Conservation (phyloP, 2,329 filamentous ascomycete species). For the Aspergillus melleus region DNA sequence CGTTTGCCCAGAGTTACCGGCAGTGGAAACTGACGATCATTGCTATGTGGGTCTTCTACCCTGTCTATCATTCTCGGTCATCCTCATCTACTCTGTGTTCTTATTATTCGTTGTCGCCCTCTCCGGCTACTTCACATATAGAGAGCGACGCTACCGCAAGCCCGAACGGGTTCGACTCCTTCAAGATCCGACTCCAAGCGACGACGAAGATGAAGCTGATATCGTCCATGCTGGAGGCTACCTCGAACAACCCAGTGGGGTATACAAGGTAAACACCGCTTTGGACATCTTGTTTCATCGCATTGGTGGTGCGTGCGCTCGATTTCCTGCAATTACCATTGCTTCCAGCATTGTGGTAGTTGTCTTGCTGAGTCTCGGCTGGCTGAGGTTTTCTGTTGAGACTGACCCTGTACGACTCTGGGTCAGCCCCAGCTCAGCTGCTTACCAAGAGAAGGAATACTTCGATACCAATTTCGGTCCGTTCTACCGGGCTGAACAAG, state of each 20-base stretch:
- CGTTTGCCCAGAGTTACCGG: conserved; percentile 79
- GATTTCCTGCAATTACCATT: conserved; percentile 84
- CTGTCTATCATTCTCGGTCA: conserved; percentile 89
- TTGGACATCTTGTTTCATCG: conserved; percentile 78
- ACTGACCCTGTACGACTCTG: conserved; percentile 86
- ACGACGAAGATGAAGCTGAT: conserved; percentile 92
- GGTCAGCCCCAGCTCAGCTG: conserved; percentile 92
- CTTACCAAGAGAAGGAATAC: conserved; percentile 89
- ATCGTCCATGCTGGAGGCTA: conserved; percentile 74
- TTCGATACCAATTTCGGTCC: conserved; percentile 93
- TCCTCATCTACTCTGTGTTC: conserved; percentile 79
- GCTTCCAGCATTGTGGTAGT: conserved; percentile 72
- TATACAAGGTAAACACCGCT: conserved; percentile 80
- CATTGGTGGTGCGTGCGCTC: conserved; percentile 76
- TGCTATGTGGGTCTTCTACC: conserved; percentile 88
- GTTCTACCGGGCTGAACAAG: conserved; percentile 92
- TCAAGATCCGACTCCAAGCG: conserved; percentile 78
- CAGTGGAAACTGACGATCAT: conserved; percentile 65
- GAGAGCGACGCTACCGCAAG: conserved; percentile 69
- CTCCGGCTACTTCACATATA: conserved; percentile 73
- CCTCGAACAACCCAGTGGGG: conserved; percentile 73
- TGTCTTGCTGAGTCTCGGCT: conserved; percentile 77
- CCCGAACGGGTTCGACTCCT: conserved; percentile 82
- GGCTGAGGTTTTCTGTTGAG: conserved; percentile 86
- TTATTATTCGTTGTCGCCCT: conserved; percentile 67